These are phyloP conservation scores for Skeletonema costatum DNA, from an alignment of 108 stramenopile genomes.

Conservation along the genomic window DNA sequence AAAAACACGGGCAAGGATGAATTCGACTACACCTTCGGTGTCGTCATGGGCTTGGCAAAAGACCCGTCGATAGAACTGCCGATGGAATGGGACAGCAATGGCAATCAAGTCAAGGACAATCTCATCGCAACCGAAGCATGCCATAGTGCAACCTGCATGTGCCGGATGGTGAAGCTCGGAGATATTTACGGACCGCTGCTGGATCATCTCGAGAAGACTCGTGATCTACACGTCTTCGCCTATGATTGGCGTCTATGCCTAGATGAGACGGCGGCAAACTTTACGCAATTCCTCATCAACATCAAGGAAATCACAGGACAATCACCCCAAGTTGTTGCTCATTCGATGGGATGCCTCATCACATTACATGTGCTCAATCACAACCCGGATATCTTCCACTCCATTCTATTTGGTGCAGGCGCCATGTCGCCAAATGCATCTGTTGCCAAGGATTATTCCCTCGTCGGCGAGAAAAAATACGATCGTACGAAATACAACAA, in stretches of 20 bases:
- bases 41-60: background rate
- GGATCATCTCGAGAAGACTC: conserved; percentile 1
- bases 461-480: background rate
- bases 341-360: conserved; percentile 19
- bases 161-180: background rate
- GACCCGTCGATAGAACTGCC: background rate
- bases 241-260: conserved; percentile 19
- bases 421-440: background rate
- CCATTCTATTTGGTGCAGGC: background rate
- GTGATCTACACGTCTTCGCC: conserved; percentile 15
- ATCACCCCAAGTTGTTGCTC: conserved; percentile 17
- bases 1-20: conserved; percentile 3
- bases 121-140: conserved; percentile 10
- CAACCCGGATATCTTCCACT: conserved; percentile 7
- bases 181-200: conserved; percentile 2
- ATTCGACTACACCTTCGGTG: background rate
- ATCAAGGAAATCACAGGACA: background rate
- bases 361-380: conserved; percentile 14
- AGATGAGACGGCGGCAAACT: conserved; percentile 13
- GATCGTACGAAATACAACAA: background rate
- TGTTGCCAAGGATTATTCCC: background rate
- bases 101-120: conserved; percentile 7
- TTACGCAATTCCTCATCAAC: background rate
- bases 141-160: conserved; percentile 4
- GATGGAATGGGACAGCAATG: conserved; percentile 10